Base-by-base conservation (phyloP, 768 basidiomycete species). In the Russula brevipes region DNA sequence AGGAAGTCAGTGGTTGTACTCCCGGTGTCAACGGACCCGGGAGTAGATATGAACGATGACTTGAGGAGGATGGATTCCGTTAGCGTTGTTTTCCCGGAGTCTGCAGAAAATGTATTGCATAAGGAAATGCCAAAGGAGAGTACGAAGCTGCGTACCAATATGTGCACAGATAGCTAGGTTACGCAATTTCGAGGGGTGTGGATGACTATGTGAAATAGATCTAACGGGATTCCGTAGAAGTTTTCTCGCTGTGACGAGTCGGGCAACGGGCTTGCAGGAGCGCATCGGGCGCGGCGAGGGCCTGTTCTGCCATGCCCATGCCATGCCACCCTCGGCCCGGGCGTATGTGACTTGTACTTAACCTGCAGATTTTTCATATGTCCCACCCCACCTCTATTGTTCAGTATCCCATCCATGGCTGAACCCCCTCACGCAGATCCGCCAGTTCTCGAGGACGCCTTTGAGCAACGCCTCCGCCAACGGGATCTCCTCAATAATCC, bases 161-260 rank as follows among this genome's bases (percentile, higher is more conserved):
- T 94, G 91, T 47, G 91, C 91, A n/a, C 93, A 88, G 2, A 94
- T 79, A 16, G 91, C 91, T 73, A 94, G 86, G 70, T 93, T 94
- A 47, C 91, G 82, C 42, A 85, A 73, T 51, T 78, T 72, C 4
- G 74, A 73, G 3, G 78, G 66, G 47, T 79, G 76, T 70, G 74
- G 61, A 33, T 57, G 67, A 38, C 68, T 61, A 7, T 56, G 66
- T 19, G 74, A 72, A 19, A 73, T 41, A 49, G 68, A 55, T 24
- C 50, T 63, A 33, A 49, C 9, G 36, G 33, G 9, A 4, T 35
- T 19, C 5, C 11, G n/a, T 33, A 42, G 14, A 2, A 10, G 8
- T n/a, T 35, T 57, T 33, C 51, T 53, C 10, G 62, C 30, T 46
- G 14, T 47, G 7, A 49, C n/a, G 53, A 33, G 33, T 35, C 42